Base-by-base conservation (phyloP, 2,329 filamentous ascomycete species). In the Pseudocercospora macadamiae region DNA sequence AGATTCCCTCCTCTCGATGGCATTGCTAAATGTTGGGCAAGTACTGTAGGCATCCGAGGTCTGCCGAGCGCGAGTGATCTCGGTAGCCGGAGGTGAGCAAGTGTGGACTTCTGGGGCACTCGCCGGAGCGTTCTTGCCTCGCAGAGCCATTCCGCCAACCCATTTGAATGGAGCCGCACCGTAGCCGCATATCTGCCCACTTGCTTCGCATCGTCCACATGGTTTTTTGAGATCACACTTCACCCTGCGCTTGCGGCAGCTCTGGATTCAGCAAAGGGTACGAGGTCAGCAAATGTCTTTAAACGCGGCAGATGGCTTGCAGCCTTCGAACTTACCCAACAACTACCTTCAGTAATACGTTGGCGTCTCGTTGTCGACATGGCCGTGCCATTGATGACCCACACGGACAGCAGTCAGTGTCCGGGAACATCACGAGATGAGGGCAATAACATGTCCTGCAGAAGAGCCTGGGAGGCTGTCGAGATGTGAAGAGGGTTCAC, bases 361-460 rank as follows among this genome's bases (percentile, higher is more conserved):
- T 48, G 86, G 76, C 0, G 54, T 23, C 45, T 47, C 10, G 53
- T 48, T 7, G 47, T 48, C 25, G 57, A 45, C 57, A 60, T 60
- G 28, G n/a, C 25, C 30, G 28, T 37, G 19, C 48, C 26, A 47
- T 47, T 47, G 42, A 23, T 47, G 42, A 47, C 23, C 42, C 19
- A 47, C 42, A 14, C 23, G 23, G 42, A 47, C 42, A 14, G 42
- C 42, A 14, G 14, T 23, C 42, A 28, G 23, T 26, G 42, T 26
- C 42, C 19, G 42, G 25, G 42, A 45, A 9, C 42, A 45, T 45
- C 19, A 25, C 42, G 42, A 45, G 19, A 45, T 45, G 12, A 23
- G 42, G 42, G 18, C 19, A 47, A 47, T 26, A 23, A 25, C 42
- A 23, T 16, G 42, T 26, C 42, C 19, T n/a, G 18, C 21, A 4